Percentiles rank a stretch among this genome's conserved stretches.
Evolutionary conservation across 1,139 yeast genomes (phyloP).

Genomic region (Geotrichum bryndzae): DNA sequence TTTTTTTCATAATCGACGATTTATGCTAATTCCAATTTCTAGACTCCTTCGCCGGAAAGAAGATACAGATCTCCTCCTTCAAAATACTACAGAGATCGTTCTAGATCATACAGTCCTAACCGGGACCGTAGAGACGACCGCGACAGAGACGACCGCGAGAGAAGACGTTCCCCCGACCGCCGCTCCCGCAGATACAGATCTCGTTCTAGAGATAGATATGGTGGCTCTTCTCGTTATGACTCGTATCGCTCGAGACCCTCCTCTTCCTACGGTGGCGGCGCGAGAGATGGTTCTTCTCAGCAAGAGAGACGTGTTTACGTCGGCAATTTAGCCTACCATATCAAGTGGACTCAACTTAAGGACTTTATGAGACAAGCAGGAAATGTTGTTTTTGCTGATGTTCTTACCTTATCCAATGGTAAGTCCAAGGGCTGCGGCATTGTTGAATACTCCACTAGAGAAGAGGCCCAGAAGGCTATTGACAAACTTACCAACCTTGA

Average conservation of each 20-base stretch:
- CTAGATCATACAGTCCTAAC: slow-evolving; percentile 12
- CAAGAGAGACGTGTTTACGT: slow-evolving; percentile 43
- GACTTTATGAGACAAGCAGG: slow-evolving; percentile 65
- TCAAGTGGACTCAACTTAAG: slow-evolving; percentile 56
- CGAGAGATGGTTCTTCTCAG: slow-evolving; percentile 9
- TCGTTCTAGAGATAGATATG: slow-evolving; percentile 15
- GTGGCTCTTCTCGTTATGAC: slow-evolving; percentile 9
- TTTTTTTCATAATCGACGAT: slow-evolving; percentile 50
- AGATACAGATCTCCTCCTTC: slow-evolving; percentile 13
- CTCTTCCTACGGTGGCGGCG: neutral
- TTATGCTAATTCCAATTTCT: slow-evolving; percentile 49
- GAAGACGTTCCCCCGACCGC: slow-evolving; percentile 13
- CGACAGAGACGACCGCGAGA: neutral
- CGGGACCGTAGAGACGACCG: slow-evolving; percentile 10
- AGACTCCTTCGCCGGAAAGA: slow-evolving; percentile 14
- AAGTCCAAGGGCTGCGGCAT: slow-evolving; percentile 71
- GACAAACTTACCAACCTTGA: slow-evolving; percentile 59
- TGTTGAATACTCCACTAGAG: slow-evolving; percentile 69
- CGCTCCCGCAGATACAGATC: slow-evolving; percentile 7
- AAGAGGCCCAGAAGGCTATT: slow-evolving; percentile 73
- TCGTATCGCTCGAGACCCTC: slow-evolving; percentile 11
- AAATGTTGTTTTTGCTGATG: slow-evolving; percentile 76
- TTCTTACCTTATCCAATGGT: slow-evolving; percentile 75
- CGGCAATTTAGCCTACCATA: slow-evolving; percentile 57
- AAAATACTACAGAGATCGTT: slow-evolving; percentile 8